Evolutionary conservation across 2,329 filamentous ascomycete species (phyloP), one percentile per base, ranked within the genome.

Genomic region (Blastomyces silverae): DNA sequence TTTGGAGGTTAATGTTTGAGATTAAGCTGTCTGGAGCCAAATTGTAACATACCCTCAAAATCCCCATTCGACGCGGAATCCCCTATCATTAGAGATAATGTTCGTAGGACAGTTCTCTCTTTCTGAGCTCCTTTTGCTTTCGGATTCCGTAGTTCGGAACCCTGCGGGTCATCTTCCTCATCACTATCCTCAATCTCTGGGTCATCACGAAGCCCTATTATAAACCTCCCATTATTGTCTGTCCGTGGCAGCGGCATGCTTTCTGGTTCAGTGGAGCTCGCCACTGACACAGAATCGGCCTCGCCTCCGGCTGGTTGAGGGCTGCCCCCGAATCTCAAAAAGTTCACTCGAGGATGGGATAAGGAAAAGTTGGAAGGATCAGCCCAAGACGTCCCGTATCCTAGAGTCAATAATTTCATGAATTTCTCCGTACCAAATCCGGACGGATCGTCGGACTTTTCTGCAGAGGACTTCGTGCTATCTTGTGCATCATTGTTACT

Each of bases 361-460:
- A 69, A 68, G 46, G 69, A 63, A 13, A 69, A 70, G 60, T 71
- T 75, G 15, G 75, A 72, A 37, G 77, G 74, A 61, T 79, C 71
- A 22, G 77, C 75, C 80, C 80, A 82, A 22, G 76, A 72, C 3
- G 80, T 79, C 20, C 80, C 79, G 71, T 82, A 82, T 10, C 80
- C 80, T 28, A 82, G 71, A 28, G 79, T 82, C 42, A 82, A 72
- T 67, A 81, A 79, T 67, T 81, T 82, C 72, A 81, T 79, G 64
- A 82, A 73, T 2, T 74, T 79, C 10, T 81, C 79, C 3, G 79
- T 74, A 31, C 73, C 75, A 67, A 78, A 77, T 3, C 71, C 66
- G 22, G 71, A 69, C 55, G 71, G 70, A 15, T 76, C 73, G 55
- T 68, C 68, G 5, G 69, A 64, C 46, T 70, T 68, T 59, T 64